Evolutionary conservation across 805 yeast genomes (phyloP).

Genomic region (Metschnikowia lachancei): DNA sequence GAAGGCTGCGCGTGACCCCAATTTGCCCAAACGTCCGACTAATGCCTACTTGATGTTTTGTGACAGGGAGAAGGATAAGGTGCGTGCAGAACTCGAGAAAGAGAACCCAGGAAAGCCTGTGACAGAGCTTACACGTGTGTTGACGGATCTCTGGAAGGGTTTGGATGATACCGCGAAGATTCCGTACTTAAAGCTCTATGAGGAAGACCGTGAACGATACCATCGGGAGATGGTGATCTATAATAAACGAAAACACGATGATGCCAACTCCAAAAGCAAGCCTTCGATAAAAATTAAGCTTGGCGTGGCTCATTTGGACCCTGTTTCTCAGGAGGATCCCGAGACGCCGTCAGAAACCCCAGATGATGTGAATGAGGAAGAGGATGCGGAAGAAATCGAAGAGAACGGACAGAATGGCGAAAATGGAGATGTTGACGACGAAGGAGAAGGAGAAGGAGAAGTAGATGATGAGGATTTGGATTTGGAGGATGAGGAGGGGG

Average conservation of each 20-base stretch:
- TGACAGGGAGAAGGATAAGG: constrained; percentile 76
- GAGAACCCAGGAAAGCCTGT: constrained; percentile 43
- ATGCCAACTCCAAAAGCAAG: background rate
- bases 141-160: constrained; percentile 84
- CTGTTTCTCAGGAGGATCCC: constrained; percentile 1
- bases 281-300: background rate
- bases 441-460: constrained; percentile 3
- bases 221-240: constrained; percentile 66
- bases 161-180: constrained; percentile 65
- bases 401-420: background rate
- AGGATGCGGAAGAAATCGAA: background rate
- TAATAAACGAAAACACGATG: constrained; percentile 20
- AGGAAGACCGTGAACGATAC: constrained; percentile 75
- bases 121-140: constrained; percentile 67
- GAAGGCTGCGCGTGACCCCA: constrained; percentile 66
- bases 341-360: constrained; percentile 5
- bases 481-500: constrained; percentile 2
- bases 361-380: constrained; percentile 1
- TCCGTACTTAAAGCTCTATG: constrained; percentile 72
- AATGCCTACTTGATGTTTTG: constrained; percentile 87
- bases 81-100: constrained; percentile 57
- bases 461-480: too few species aligned
- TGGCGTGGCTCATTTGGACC: background rate
- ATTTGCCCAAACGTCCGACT: constrained; percentile 83
- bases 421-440: constrained; percentile 6